Evolutionary conservation across 1,139 yeast genomes (phyloP).

Genomic region (Debaryomyces sp.): DNA sequence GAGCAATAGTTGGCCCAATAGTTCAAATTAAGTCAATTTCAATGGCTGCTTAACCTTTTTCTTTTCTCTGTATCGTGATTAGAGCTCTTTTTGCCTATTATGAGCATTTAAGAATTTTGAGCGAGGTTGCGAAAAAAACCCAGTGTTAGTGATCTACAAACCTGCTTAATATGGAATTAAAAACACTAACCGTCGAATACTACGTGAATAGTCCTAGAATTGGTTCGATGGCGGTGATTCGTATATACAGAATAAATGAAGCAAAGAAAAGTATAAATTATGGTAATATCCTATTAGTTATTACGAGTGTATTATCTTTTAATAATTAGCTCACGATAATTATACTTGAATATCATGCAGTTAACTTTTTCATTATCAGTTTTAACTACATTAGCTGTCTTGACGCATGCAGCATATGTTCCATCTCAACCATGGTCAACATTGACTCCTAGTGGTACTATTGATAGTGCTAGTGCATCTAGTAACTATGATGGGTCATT

Average conservation of each 20-base stretch:
- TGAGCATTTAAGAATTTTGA: neutral
- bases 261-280: conserved; percentile 3
- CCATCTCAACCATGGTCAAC: conserved; percentile 39
- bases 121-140: conserved; percentile 5
- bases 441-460: conserved; percentile 27
- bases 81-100: neutral
- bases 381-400: conserved; percentile 38
- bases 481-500: conserved; percentile 27
- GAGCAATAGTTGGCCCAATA: too few species aligned
- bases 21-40: neutral
- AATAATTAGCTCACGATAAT: neutral
- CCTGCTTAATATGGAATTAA: conserved; percentile 3
- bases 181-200: neutral
- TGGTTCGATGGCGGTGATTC: neutral
- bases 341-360: conserved; percentile 2
- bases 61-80: neutral
- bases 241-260: neutral
- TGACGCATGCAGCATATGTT: conserved; percentile 63
- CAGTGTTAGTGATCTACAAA: conserved; percentile 2
- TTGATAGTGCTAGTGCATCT: conserved; percentile 24
- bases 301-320: neutral
- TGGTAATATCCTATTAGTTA: neutral
- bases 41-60: neutral
- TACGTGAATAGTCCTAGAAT: neutral
- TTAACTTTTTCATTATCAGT: conserved; percentile 6